These are phyloP conservation scores for Reutealis trisperma DNA, from an alignment of 345 rosid genomes.

Conservation along the genomic window DNA sequence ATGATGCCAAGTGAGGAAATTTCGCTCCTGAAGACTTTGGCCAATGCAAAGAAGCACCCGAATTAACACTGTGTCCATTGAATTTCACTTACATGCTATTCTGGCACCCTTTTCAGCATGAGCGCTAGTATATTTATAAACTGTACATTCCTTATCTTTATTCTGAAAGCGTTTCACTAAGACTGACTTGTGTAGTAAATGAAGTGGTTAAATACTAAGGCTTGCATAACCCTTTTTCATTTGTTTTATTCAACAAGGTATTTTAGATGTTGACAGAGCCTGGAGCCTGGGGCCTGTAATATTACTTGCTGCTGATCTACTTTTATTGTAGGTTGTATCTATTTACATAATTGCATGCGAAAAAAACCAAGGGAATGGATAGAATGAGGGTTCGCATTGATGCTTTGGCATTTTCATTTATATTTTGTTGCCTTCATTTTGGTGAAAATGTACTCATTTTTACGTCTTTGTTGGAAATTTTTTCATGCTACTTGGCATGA, in stretches of 20 bases:
- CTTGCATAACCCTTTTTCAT: background rate
- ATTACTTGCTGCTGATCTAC: constrained; percentile 3
- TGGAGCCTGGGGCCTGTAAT: background rate
- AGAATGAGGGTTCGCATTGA: background rate
- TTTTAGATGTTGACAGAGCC: constrained; percentile 30
- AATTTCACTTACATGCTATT: background rate
- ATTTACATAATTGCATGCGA: background rate
- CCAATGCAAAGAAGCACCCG: background rate
- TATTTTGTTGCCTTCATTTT: background rate
- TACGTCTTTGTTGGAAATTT: background rate
- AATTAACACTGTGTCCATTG: background rate
- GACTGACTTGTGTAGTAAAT: background rate
- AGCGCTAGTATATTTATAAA: background rate
- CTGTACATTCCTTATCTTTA: background rate
- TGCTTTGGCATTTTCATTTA: background rate
- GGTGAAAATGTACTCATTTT: background rate
- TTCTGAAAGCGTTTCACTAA: too few species aligned
- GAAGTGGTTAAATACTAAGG: background rate
- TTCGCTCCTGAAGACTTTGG: background rate
- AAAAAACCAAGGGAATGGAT: background rate
- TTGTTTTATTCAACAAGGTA: constrained; percentile 10
- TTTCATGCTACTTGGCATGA: background rate
- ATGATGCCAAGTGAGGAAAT: background rate
- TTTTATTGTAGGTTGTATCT: background rate
- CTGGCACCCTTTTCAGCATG: background rate